A percentile compares a stretch with the other conserved stretches of the same genome.
phyloP scores from a whole-genome alignment of 208 protist species.

The Spongospora subterranea region DNA sequence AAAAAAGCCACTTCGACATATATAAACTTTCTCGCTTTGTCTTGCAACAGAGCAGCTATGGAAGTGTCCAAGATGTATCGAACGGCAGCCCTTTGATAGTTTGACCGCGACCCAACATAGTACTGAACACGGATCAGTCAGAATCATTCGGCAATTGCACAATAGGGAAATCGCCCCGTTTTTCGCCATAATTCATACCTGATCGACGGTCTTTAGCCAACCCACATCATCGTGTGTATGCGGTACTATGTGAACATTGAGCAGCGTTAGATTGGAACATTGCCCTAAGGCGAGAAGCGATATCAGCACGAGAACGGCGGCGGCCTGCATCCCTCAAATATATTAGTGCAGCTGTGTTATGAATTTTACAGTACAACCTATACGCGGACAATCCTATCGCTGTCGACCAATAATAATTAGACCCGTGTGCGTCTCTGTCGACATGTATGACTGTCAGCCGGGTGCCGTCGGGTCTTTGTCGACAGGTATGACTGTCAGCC shows the following conservation, averaged over 20 bases:
- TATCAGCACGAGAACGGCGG: neutral
- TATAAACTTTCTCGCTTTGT: conserved; percentile 2
- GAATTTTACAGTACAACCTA: too few species aligned
- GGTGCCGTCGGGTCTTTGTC: too few species aligned
- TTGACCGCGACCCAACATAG: conserved; percentile 8
- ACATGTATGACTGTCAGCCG: too few species aligned
- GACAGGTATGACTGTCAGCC: too few species aligned
- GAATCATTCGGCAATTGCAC: too few species aligned
- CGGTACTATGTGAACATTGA: conserved; percentile 53
- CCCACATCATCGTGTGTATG: conserved; percentile 59
- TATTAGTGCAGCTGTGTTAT: too few species aligned
- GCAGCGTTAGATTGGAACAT: neutral
- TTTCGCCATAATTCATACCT: neutral
- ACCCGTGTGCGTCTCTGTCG: too few species aligned
- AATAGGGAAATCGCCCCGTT: neutral
- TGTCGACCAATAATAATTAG: too few species aligned
- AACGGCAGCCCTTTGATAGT: neutral
- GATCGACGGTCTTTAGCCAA: conserved; percentile 58
- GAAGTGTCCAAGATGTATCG: conserved; percentile 34
- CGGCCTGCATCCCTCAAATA: too few species aligned
- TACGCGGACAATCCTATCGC: too few species aligned
- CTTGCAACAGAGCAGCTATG: neutral
- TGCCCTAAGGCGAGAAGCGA: neutral
- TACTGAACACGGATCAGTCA: conserved; percentile 3
- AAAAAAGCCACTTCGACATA: conserved; percentile 58